Evolutionary conservation across 2,329 filamentous ascomycete species (phyloP), one percentile per base, ranked within the genome.

Genomic region (Pestalotiopsis sp.): DNA sequence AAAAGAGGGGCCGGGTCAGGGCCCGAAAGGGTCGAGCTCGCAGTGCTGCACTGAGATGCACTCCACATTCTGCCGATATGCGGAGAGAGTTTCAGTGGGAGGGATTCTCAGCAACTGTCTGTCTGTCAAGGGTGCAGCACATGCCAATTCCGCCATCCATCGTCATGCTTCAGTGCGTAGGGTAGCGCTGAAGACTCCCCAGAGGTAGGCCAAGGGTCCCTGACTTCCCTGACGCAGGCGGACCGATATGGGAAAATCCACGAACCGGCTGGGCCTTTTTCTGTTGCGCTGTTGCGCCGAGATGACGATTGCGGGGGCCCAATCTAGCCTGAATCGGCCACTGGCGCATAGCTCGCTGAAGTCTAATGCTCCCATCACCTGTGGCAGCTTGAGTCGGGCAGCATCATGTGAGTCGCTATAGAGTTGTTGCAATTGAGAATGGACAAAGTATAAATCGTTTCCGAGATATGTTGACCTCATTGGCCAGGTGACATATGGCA

Each of bases 11-110:
- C 69, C 69, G 56, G 12, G 41, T 68, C 65, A 66, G 70, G 68
- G 57, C 59, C n/a, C 57, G 23, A 36, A n/a, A 36, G 31, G 31
- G 31, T 36, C 31, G 31, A 36, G 31, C 31, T 36, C 31, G 31
- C 31, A 36, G 31, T 36, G 31, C 31, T 36, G 31, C 31, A 36
- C 31, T 36, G 31, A 36, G 31, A 36, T 36, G 31, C 31, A 11
- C 72, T 72, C 73, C 72, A 73, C 70, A 70, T 74, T 75, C 67
- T 76, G 74, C 74, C 74, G 74, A 74, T 74, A 62, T 72, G 73
- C 74, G 74, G 73, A 75, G 74, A 71, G 64, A 17, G 23, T 20
- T 13, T 70, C 23, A n/a, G 20, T 13, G 23, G 31, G 31, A 36
- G 31, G 31, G 31, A 36, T 36, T 36, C 31, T 36, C 31, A 36